These are phyloP conservation scores for Coemansia javaensis DNA, from an alignment of 192 early-diverging fungal species.

Conservation along the genomic window DNA sequence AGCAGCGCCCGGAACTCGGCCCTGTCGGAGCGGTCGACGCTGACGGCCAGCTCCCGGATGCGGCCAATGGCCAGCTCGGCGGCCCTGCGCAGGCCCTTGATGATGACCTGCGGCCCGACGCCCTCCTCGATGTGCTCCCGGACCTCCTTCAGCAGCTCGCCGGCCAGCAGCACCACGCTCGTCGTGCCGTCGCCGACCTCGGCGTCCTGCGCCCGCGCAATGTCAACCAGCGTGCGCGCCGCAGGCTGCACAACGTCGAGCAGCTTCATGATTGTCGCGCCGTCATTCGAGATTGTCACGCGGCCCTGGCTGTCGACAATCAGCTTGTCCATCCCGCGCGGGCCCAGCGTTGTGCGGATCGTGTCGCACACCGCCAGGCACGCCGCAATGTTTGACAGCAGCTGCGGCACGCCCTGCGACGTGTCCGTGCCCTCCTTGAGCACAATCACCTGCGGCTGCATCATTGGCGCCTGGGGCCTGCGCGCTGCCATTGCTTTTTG, in stretches of 20 bases:
- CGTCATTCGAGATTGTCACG: slow-evolving; percentile 98
- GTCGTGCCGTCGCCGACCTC: slow-evolving; percentile 99
- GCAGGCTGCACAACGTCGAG: slow-evolving; percentile 98
- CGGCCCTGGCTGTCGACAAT: slow-evolving; percentile 90
- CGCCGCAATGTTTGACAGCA: slow-evolving; percentile 97
- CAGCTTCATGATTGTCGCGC: slow-evolving; percentile 96
- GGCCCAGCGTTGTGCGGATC: slow-evolving; percentile 93
- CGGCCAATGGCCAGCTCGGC: slow-evolving; percentile 86
- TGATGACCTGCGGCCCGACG: slow-evolving; percentile 87
- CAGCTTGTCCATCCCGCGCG: slow-evolving; percentile 98
- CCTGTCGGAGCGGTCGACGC: slow-evolving; percentile 75
- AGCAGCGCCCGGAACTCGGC: slow-evolving; percentile 82
- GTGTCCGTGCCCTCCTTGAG: slow-evolving; percentile 98
- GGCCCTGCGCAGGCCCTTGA: slow-evolving; percentile 93
- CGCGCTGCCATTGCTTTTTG: slow-evolving; percentile 37
- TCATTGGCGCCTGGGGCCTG: slow-evolving; percentile 42
- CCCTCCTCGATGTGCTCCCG: slow-evolving; percentile 93
- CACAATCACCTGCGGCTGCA: slow-evolving; percentile 98
- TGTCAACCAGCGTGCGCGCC: slow-evolving; percentile 96
- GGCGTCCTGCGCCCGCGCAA: slow-evolving; percentile 96
- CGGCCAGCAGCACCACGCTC: slow-evolving; percentile 92
- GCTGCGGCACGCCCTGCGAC: slow-evolving; percentile 95
- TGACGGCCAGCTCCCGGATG: slow-evolving; percentile 87
- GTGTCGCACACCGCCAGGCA: slow-evolving; percentile 92
- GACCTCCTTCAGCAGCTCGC: slow-evolving; percentile 94